Evolutionary conservation across 495 filamentous ascomycete genomes (phyloP), one percentile per base, ranked within the genome.

Genomic region (Hypoxylon crocopeplum): DNA sequence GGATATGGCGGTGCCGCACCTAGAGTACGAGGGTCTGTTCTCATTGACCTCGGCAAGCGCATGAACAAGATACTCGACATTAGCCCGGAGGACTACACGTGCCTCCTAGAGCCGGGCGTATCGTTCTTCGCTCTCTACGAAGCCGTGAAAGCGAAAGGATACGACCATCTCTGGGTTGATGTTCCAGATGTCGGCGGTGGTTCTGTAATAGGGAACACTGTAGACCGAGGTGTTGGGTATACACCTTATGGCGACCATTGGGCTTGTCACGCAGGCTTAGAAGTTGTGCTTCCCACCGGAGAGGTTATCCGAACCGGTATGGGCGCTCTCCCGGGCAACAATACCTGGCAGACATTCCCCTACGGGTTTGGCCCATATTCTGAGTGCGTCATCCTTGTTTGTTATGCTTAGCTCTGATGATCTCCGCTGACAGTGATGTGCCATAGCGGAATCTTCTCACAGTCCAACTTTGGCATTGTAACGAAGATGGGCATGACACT

Each of bases 1-100:
- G 74, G 81, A 20, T 84, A 86, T 61, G 83, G 83, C n/a, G 83
- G 83, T 47, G 76, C 80, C 4, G 78, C 79, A 1, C 78, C 82
- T 19, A 66, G 80, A 36, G 76, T 84, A 2, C 72, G 68, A 2
- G 82, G 82, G 16, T 74, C 76, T 11, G 75, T 86, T 2, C 76
- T 80, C 10, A 29, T 86, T 16, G 79, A 84, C 53, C 69, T 85
- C 4, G 80, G 80, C 5, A 72, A 64, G 33, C 70, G 75, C 8
- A 84, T 84, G 82, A 79, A 79, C 53, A 72, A 72, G 42, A 71
- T 86, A 5, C 55, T 86, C 12, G 72, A 82, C 7, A 75, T 86
- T 20, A 77, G 80, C 56, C 72, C 63, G 0, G 74, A 83, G 2
- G 73, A 75, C 42, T 77, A 78, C 12, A 79, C 74, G 21, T 79